Percentiles rank a stretch among this genome's conserved stretches.
These are phyloP conservation scores for Meira nashicola DNA, from an alignment of 1,284 basidiomycete genomes.

Conservation along the genomic window DNA sequence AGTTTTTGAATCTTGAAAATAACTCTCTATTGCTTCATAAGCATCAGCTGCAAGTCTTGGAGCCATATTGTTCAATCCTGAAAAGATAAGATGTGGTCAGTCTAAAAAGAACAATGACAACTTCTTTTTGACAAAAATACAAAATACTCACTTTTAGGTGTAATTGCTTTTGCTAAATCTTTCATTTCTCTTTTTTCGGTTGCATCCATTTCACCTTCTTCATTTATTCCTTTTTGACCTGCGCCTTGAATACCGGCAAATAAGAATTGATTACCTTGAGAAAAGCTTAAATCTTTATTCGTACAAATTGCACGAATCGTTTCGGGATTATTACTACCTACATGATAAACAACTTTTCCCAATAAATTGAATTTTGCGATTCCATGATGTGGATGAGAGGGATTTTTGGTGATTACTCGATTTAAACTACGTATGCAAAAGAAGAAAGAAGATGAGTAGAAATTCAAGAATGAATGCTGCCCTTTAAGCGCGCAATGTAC, in stretches of 20 bases:
- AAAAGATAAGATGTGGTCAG: neutral
- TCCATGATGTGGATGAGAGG: constrained; percentile 19
- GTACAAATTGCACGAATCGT: constrained; percentile 8
- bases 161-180: constrained; percentile 15
- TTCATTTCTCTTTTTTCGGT: constrained; percentile 32
- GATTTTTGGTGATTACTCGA: constrained; percentile 13
- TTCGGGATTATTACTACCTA: constrained; percentile 14
- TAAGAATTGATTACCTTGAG: constrained; percentile 17
- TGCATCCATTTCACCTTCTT: constrained; percentile 27
- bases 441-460: neutral
- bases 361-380: constrained; percentile 19
- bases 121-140: neutral
- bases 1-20: constrained; percentile 2
- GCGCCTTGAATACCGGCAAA: constrained; percentile 20
- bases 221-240: constrained; percentile 16
- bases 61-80: constrained; percentile 12
- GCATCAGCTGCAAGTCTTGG: constrained; percentile 12
- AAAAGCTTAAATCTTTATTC: constrained; percentile 18
- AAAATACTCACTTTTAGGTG: constrained; percentile 9
- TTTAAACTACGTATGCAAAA: constrained; percentile 1
- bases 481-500: neutral
- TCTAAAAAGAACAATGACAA: neutral
- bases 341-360: constrained; percentile 19
- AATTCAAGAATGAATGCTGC: neutral
- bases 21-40: constrained; percentile 13